Conservation (phyloP, 805 yeast genomes). For the Saturnispora sekii region DNA sequence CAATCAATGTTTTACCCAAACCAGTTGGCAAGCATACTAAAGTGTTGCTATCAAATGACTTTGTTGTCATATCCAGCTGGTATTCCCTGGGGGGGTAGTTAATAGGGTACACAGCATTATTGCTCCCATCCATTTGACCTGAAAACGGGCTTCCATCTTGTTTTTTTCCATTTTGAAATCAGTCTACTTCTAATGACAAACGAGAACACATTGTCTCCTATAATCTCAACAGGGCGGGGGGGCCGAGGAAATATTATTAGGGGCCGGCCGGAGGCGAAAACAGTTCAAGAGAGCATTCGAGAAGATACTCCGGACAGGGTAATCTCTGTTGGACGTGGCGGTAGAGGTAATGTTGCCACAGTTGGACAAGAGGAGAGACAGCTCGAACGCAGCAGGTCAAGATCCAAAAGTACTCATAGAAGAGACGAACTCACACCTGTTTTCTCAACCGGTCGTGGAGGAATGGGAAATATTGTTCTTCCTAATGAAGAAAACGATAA, state of each 20-base stretch:
- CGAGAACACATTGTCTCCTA: not conserved
- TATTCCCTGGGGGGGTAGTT: slow-evolving; percentile 80
- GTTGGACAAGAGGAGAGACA: slow-evolving; percentile 28
- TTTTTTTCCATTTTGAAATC: no score
- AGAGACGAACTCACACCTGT: slow-evolving; percentile 31
- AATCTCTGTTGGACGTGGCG: slow-evolving; percentile 50
- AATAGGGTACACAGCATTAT: slow-evolving; percentile 55
- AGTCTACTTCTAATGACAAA: no score
- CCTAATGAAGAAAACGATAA: not conserved
- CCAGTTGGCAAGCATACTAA: slow-evolving; percentile 96
- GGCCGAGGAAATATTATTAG: slow-evolving; percentile 2
- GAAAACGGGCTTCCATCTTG: no score
- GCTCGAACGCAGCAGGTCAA: slow-evolving; percentile 2
- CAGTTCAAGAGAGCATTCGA: slow-evolving; percentile 1
- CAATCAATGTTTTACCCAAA: slow-evolving; percentile 92
- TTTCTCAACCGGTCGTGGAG: slow-evolving; percentile 48
- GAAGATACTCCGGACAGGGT: slow-evolving; percentile 21
- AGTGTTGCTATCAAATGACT: slow-evolving; percentile 62
- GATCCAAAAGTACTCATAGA: slow-evolving; percentile 23
- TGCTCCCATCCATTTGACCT: not conserved
- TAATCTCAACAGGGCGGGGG: slow-evolving; percentile 2
- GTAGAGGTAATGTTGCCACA: slow-evolving; percentile 41
- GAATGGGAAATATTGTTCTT: slow-evolving; percentile 39
- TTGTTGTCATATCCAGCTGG: slow-evolving; percentile 69
- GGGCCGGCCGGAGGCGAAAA: not conserved